These are phyloP conservation scores for Thielaviopsis populi DNA, from an alignment of 2,329 filamentous ascomycete genomes.

Conservation along the genomic window DNA sequence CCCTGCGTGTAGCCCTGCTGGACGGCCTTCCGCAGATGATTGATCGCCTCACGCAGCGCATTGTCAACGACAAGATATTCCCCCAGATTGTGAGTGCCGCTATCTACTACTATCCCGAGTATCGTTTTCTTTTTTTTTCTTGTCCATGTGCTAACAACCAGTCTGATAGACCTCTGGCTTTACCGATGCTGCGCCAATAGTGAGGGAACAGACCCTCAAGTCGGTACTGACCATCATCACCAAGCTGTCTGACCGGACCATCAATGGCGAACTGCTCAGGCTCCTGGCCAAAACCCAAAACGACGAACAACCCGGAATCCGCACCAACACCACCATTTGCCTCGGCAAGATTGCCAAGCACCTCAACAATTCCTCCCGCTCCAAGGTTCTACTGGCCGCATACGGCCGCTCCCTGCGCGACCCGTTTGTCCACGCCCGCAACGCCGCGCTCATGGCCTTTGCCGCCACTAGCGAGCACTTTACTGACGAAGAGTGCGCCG, in stretches of 20 bases:
- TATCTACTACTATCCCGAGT: too few relatives aligned
- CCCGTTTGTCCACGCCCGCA: constrained; percentile 86
- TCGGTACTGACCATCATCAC: constrained; percentile 74
- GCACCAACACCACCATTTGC: constrained; percentile 96
- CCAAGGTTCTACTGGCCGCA: constrained; percentile 84
- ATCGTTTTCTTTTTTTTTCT: background rate
- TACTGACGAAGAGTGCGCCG: constrained; percentile 75
- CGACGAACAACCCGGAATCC: constrained; percentile 90
- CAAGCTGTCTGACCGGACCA: constrained; percentile 80
- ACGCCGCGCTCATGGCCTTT: constrained; percentile 74
- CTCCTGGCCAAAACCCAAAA: constrained; percentile 92
- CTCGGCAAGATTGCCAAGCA: constrained; percentile 91
- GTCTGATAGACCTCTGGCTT: constrained; percentile 66
- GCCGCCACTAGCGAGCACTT: constrained; percentile 77
- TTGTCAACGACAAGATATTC: constrained; percentile 93
- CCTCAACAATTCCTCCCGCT: constrained; percentile 58
- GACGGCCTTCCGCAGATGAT: constrained; percentile 87
- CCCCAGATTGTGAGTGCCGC: constrained; percentile 76
- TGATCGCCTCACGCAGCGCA: constrained; percentile 70
- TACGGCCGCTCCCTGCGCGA: constrained; percentile 82
- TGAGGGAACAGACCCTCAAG: constrained; percentile 91
- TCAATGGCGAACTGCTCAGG: constrained; percentile 84
- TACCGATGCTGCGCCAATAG: constrained; percentile 75
- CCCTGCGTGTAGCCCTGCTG: constrained; percentile 76
- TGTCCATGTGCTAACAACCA: background rate